Percentiles rank a stretch among this genome's conserved stretches.
These are phyloP conservation scores for Rhizoclosmatium sp. DNA, from an alignment of 192 early-diverging fungal genomes.

Conservation along the genomic window DNA sequence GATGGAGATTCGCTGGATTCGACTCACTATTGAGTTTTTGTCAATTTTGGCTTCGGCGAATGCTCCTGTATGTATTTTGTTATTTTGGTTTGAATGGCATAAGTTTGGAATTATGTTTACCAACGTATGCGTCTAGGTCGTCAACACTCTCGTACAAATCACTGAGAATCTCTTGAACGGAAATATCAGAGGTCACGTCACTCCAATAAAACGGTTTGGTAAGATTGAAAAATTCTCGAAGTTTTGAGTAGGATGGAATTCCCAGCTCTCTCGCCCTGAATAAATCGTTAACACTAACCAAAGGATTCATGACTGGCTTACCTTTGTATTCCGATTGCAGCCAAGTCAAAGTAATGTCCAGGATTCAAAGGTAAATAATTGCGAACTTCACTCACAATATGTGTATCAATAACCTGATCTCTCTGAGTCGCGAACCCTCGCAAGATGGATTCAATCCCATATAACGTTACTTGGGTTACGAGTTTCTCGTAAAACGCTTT, in stretches of 20 bases:
- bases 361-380: conserved; percentile 21
- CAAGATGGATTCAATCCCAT: conserved; percentile 41
- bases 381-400: conserved; percentile 31
- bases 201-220: conserved; percentile 12
- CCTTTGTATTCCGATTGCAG: conserved; percentile 43
- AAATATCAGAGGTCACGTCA: conserved; percentile 45
- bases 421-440: conserved; percentile 39
- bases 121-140: conserved; percentile 48
- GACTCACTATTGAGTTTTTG: conserved; percentile 36
- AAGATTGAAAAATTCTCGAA: conserved; percentile 33
- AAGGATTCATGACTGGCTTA: no score
- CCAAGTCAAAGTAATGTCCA: conserved; percentile 38
- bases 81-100: neutral
- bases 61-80: conserved; percentile 22
- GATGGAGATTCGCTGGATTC: conserved; percentile 36
- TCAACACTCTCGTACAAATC: conserved; percentile 37
- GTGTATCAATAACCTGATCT: conserved; percentile 39
- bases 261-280: conserved; percentile 51
- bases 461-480: neutral
- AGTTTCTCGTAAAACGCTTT: conserved; percentile 25
- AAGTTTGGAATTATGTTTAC: conserved; percentile 20
- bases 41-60: conserved; percentile 37
- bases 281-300: no score
- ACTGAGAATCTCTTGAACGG: conserved; percentile 11
- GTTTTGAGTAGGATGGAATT: conserved; percentile 38